A percentile compares a stretch with the other conserved stretches of the same genome.
Conservation (phyloP, 2,329 filamentous ascomycete species). For the Cadophora luteo-olivacea region DNA sequence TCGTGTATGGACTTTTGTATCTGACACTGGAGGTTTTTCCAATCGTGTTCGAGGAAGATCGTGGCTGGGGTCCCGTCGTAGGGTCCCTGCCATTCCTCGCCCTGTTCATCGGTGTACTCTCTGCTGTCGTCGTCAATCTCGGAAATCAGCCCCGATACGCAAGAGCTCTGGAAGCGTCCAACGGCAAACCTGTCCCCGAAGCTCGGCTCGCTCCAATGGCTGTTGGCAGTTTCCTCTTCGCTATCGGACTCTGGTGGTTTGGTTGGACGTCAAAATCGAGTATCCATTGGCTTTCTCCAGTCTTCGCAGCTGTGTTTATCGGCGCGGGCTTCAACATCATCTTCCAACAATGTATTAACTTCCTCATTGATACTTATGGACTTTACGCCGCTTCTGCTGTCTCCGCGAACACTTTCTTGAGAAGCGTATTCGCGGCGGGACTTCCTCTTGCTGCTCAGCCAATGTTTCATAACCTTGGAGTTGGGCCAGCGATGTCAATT, state of each 20-base stretch:
- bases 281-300: conserved; percentile 38
- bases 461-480: conserved; percentile 69
- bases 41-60: conserved; percentile 67
- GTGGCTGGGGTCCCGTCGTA: conserved; percentile 65
- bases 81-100: conserved; percentile 66
- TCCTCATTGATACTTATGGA: conserved; percentile 52
- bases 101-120: conserved; percentile 50
- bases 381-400: conserved; percentile 54
- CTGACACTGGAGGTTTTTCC: conserved; percentile 64
- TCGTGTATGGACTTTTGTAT: conserved; percentile 75
- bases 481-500: conserved; percentile 68
- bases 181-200: conserved; percentile 50
- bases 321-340: conserved; percentile 44
- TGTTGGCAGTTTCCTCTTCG: conserved; percentile 43
- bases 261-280: conserved; percentile 39
- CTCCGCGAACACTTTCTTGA: conserved; percentile 52
- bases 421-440: conserved; percentile 53
- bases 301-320: conserved; percentile 40
- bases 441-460: conserved; percentile 50
- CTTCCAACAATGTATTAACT: conserved; percentile 44
- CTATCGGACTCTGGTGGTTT: conserved; percentile 43
- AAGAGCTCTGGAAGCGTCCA: conserved; percentile 39
- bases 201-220: conserved; percentile 58
- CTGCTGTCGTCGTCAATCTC: conserved; percentile 58
- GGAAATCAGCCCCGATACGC: conserved; percentile 41